Evolutionary conservation across 495 filamentous ascomycete species (phyloP).

Genomic region (Durotheca rogersii): DNA sequence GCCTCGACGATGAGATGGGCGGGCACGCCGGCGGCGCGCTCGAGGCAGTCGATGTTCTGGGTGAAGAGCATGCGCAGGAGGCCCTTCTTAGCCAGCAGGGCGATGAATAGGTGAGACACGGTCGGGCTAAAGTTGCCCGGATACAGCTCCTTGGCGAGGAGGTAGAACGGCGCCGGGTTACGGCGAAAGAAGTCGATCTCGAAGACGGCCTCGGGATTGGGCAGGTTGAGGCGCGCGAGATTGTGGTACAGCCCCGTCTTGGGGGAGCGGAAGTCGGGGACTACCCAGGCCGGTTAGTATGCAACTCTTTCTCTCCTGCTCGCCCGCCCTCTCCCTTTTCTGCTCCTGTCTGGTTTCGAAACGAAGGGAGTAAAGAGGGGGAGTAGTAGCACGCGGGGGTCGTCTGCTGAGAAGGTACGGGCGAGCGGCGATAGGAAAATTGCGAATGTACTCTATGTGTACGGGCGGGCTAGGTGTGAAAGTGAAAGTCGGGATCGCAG

Average conservation of each 20-base stretch:
- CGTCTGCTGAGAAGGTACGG: too few relatives aligned
- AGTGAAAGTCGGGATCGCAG: too few relatives aligned
- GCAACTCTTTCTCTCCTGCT: too few relatives aligned
- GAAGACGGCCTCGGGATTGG: conserved; percentile 77
- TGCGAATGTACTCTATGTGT: too few relatives aligned
- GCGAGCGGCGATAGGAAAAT: too few relatives aligned
- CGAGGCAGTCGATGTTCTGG: conserved; percentile 96
- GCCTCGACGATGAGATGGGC: conserved; percentile 83
- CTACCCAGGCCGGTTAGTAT: conserved; percentile 40
- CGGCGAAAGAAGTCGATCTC: conserved; percentile 82
- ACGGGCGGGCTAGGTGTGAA: too few relatives aligned
- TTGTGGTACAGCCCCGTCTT: conserved; percentile 81
- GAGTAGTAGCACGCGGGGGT: background rate
- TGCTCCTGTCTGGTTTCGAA: too few relatives aligned
- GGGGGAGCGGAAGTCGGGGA: conserved; percentile 77
- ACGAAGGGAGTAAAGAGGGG: background rate
- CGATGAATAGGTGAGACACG: conserved; percentile 68
- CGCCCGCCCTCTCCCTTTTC: too few relatives aligned
- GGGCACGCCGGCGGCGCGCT: conserved; percentile 83
- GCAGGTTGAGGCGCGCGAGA: conserved; percentile 76
- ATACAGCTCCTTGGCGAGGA: conserved; percentile 84
- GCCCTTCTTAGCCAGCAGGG: conserved; percentile 68
- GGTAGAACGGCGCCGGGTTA: conserved; percentile 89
- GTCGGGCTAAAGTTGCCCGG: conserved; percentile 87
- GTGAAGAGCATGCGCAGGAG: conserved; percentile 86